A percentile compares a stretch with the other conserved stretches of the same genome.
Evolutionary conservation across 257 asterid species (phyloP).

Genomic region (Gardenia jasminoides): DNA sequence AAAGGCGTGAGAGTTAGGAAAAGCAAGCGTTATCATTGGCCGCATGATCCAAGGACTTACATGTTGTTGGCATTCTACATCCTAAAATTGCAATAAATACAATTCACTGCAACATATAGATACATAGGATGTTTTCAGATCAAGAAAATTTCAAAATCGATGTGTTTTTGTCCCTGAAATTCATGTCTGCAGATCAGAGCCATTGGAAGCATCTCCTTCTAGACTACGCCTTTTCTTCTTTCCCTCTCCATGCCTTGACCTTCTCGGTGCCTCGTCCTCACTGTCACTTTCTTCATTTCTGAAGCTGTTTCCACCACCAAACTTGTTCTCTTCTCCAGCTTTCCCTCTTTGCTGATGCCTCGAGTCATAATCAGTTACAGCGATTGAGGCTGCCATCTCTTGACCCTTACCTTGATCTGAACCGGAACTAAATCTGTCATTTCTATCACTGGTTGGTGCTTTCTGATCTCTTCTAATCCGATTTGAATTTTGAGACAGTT

Average conservation of each 20-base stretch:
- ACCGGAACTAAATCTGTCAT: constrained; percentile 33
- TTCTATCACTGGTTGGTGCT: constrained; percentile 41
- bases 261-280: constrained; percentile 90
- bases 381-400: constrained; percentile 40
- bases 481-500: constrained; percentile 39
- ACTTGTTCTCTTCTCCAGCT: constrained; percentile 44
- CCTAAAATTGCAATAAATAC: not conserved
- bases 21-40: not conserved
- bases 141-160: not conserved
- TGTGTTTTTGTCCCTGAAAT: not conserved
- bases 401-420: constrained; percentile 61
- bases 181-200: constrained; percentile 33
- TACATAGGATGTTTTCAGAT: not conserved
- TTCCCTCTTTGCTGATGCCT: constrained; percentile 40
- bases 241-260: constrained; percentile 88
- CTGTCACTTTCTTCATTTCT: constrained; percentile 71
- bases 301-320: constrained; percentile 46
- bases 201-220: constrained; percentile 39
- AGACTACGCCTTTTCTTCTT: constrained; percentile 64
- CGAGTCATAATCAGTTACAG: constrained; percentile 38
- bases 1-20: not conserved
- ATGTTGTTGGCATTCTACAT: constrained; percentile 4
- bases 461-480: constrained; percentile 55
- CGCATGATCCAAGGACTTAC: not conserved
- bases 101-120: not conserved